Conservation (phyloP, 345 rosid genomes). For the Brassica rapa region DNA sequence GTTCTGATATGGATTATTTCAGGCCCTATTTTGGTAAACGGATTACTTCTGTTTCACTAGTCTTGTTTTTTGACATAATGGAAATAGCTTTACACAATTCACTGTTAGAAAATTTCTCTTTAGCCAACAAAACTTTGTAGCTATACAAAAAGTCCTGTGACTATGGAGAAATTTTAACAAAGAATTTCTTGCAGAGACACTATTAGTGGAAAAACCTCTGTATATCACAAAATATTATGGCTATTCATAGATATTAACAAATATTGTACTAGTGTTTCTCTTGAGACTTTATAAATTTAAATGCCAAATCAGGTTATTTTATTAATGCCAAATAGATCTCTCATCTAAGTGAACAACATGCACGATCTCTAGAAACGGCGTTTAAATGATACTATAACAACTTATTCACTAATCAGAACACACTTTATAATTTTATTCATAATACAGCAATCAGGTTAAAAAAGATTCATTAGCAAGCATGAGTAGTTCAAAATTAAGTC, state of each 20-base stretch:
- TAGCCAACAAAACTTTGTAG: background rate
- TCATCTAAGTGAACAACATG: no score
- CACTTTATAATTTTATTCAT: background rate
- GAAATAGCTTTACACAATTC: background rate
- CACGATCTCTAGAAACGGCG: no score
- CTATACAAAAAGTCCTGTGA: background rate
- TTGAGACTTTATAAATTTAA: no score
- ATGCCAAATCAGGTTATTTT: no score
- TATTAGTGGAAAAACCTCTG: background rate
- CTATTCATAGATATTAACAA: no score
- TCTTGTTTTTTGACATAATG: background rate
- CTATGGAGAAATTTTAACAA: background rate
- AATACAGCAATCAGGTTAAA: background rate
- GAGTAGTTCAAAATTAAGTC: constrained; percentile 3
- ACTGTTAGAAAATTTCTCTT: background rate
- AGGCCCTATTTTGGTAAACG: no score
- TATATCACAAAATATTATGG: background rate
- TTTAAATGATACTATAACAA: background rate
- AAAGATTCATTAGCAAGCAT: background rate
- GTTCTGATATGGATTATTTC: no score
- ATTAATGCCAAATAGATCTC: no score
- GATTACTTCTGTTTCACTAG: no score
- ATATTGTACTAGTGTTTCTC: no score
- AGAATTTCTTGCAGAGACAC: background rate
- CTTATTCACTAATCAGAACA: background rate